Conservation (phyloP, 2,329 filamentous ascomycete genomes). For the Monilinia aucupariae region DNA sequence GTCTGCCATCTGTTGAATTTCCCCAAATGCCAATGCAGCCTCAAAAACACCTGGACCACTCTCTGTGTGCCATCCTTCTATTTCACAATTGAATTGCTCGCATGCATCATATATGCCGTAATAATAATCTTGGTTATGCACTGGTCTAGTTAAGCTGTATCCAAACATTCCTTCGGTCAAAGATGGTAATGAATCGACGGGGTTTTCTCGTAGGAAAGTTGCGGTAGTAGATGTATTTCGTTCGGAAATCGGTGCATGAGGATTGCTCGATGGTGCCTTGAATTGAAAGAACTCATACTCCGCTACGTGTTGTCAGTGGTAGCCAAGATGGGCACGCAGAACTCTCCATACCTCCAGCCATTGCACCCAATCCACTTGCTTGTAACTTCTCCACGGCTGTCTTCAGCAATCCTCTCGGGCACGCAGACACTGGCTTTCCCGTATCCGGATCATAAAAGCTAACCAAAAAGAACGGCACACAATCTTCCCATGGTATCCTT, state of each 20-base stretch:
- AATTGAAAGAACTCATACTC: slow-evolving; percentile 97
- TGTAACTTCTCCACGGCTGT: slow-evolving; percentile 62
- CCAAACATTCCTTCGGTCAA: slow-evolving; percentile 95
- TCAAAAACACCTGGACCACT: slow-evolving; percentile 92
- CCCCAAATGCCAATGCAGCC: slow-evolving; percentile 85
- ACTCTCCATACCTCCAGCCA: slow-evolving; percentile 71
- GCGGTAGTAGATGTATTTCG: slow-evolving; percentile 65
- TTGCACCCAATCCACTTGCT: slow-evolving; percentile 66
- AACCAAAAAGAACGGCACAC: slow-evolving; percentile 80
- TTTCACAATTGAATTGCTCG: slow-evolving; percentile 68
- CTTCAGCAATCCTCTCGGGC: slow-evolving; percentile 71
- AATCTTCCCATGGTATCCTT: slow-evolving; percentile 84
- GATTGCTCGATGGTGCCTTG: slow-evolving; percentile 52
- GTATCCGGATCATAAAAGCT: slow-evolving; percentile 81
- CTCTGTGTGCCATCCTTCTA: slow-evolving; percentile 96
- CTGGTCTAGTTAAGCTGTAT: slow-evolving; percentile 79
- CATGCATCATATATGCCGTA: slow-evolving; percentile 82
- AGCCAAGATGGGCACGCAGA: slow-evolving; percentile 4
- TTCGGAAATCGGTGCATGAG: slow-evolving; percentile 44
- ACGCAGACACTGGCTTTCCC: slow-evolving; percentile 64
- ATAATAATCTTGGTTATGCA: slow-evolving; percentile 89
- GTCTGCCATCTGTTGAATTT: slow-evolving; percentile 86
- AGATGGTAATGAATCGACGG: slow-evolving; percentile 66
- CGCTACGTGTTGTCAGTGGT: slow-evolving; percentile 45
- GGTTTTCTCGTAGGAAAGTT: slow-evolving; percentile 66